Evolutionary conservation across 164 flowering plant genomes (phyloP).

Genomic region (Berberis vulgaris): DNA sequence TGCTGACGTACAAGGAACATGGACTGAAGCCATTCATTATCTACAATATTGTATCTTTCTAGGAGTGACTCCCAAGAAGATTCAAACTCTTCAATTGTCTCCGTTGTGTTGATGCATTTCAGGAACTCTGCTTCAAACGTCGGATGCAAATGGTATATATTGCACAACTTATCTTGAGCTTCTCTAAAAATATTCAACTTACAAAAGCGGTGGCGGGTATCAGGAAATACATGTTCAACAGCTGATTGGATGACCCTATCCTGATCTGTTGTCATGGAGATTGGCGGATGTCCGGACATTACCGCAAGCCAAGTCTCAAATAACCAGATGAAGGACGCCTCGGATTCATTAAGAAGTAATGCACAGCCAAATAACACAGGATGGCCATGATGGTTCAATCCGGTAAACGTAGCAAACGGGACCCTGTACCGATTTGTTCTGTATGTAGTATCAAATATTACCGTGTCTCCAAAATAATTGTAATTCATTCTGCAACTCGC

Average conservation of each 20-base stretch:
- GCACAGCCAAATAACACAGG: slow-evolving; percentile 32
- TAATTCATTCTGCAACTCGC: slow-evolving; percentile 26
- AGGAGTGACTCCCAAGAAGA: slow-evolving; percentile 35
- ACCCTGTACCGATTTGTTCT: slow-evolving; percentile 31
- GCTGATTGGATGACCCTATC: slow-evolving; percentile 39
- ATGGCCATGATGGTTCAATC: slow-evolving; percentile 46
- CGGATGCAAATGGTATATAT: slow-evolving; percentile 25
- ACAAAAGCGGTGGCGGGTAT: slow-evolving; percentile 40
- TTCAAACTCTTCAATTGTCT: slow-evolving; percentile 48
- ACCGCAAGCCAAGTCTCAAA: slow-evolving; percentile 47
- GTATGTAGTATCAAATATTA: slow-evolving; percentile 37
- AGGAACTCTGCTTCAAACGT: slow-evolving; percentile 36
- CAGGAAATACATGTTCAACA: slow-evolving; percentile 37
- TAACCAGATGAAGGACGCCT: slow-evolving; percentile 39
- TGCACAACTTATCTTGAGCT: slow-evolving; percentile 37
- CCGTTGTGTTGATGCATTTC: slow-evolving; percentile 38
- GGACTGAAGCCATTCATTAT: slow-evolving; percentile 47
- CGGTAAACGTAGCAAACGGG: slow-evolving; percentile 44
- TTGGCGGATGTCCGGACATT: slow-evolving; percentile 41
- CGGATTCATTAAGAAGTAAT: slow-evolving; percentile 38
- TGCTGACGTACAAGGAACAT: slow-evolving; percentile 38
- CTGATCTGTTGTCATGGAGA: slow-evolving; percentile 44
- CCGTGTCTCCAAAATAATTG: slow-evolving; percentile 36
- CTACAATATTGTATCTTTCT: slow-evolving; percentile 28
- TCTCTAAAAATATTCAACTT: slow-evolving; percentile 38